These are phyloP conservation scores for Puccinia hordei DNA, from an alignment of 1,284 basidiomycete genomes.

Conservation along the genomic window DNA sequence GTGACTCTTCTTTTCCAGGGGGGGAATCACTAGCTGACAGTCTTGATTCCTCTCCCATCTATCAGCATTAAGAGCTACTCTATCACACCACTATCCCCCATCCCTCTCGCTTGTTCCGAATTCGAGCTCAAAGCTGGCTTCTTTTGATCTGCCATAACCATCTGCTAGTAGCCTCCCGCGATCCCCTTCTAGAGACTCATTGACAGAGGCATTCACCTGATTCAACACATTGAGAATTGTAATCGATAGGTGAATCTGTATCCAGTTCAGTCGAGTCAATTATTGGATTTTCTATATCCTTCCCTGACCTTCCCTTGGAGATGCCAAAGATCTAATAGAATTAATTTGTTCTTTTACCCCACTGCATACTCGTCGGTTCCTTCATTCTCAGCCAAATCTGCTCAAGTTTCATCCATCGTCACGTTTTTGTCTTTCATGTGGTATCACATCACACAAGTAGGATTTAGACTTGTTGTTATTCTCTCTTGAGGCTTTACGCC, in stretches of 20 bases:
- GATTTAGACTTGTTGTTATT: constrained; percentile 17
- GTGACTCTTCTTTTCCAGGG: background rate
- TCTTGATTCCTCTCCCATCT: background rate
- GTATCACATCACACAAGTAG: constrained; percentile 8
- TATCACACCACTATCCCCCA: constrained; percentile 11
- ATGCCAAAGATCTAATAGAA: constrained; percentile 5
- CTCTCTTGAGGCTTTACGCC: constrained; percentile 32
- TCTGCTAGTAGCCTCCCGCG: background rate
- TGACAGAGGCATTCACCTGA: background rate
- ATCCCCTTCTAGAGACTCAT: constrained; percentile 13
- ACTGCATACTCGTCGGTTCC: constrained; percentile 20
- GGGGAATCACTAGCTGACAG: background rate
- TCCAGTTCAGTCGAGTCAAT: constrained; percentile 15
- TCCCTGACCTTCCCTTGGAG: constrained; percentile 28
- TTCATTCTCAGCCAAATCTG: constrained; percentile 18
- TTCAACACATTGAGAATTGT: background rate
- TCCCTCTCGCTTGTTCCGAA: constrained; percentile 16
- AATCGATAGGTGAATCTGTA: constrained; percentile 28
- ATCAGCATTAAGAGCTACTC: background rate
- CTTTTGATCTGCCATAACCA: background rate
- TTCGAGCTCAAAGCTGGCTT: background rate
- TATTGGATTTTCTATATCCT: constrained; percentile 22
- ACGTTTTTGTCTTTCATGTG: constrained; percentile 30
- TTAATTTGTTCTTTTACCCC: background rate
- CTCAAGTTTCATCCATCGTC: constrained; percentile 24